Conservation (phyloP, 768 basidiomycete species). For the Amyloporia xantha region DNA sequence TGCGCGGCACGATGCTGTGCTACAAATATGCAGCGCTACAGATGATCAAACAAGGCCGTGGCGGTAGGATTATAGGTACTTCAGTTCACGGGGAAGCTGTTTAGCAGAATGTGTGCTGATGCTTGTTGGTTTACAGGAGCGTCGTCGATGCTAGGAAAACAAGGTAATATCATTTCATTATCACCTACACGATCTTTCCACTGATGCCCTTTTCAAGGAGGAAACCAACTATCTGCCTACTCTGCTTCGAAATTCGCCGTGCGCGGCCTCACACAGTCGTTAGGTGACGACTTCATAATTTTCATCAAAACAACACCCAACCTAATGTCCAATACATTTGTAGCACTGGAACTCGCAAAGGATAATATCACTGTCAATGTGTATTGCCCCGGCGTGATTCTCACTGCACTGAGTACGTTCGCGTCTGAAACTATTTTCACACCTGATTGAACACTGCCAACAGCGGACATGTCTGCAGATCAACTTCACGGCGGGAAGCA, state of each 20-base stretch:
- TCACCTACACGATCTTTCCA: background rate
- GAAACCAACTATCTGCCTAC: background rate
- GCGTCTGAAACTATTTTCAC: background rate
- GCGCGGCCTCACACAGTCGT: conserved; percentile 17
- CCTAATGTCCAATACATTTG: background rate
- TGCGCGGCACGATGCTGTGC: conserved; percentile 28
- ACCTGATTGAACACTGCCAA: too few relatives aligned
- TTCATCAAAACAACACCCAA: background rate
- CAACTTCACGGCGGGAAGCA: background rate
- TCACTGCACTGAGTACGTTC: conserved; percentile 9
- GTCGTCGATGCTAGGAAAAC: conserved; percentile 9
- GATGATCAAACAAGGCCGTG: conserved; percentile 34
- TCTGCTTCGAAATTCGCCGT: conserved; percentile 15
- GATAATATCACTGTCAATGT: conserved; percentile 20
- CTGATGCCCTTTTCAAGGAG: background rate
- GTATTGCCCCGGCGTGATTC: conserved; percentile 14
- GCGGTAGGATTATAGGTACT: conserved; percentile 33
- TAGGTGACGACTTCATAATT: background rate
- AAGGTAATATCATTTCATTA: conserved; percentile 9
- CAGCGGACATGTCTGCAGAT: too few relatives aligned
- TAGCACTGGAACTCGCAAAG: conserved; percentile 18
- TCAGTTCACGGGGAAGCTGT: background rate
- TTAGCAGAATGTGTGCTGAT: background rate
- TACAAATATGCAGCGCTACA: conserved; percentile 33
- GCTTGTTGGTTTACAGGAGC: conserved; percentile 8